phyloP scores from a whole-genome alignment of 208 protist genomes.

The Trypanosoma rangeli region DNA sequence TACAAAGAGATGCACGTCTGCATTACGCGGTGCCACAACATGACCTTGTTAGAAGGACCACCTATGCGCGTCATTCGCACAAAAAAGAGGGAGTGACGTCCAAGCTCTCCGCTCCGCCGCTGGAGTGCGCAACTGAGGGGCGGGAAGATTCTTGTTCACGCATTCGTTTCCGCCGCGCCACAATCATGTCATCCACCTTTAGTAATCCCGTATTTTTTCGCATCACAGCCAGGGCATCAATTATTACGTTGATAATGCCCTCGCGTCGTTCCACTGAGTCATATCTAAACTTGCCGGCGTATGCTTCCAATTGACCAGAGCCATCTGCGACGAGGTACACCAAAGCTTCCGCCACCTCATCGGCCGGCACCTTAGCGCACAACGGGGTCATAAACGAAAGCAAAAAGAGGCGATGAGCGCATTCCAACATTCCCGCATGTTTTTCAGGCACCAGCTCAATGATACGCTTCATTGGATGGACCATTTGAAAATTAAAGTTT shows the following conservation, averaged over 20 bases:
- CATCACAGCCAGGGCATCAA: slow-evolving; percentile 77
- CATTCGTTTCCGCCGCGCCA: slow-evolving; percentile 49
- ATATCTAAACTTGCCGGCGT: slow-evolving; percentile 25
- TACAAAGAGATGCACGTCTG: neutral
- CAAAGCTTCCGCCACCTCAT: slow-evolving; percentile 49
- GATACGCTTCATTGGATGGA: slow-evolving; percentile 53
- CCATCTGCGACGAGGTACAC: slow-evolving; percentile 49
- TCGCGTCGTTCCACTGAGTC: slow-evolving; percentile 37
- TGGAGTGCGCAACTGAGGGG: slow-evolving; percentile 23
- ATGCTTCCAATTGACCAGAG: slow-evolving; percentile 29
- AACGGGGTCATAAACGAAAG: slow-evolving; percentile 78
- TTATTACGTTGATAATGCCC: slow-evolving; percentile 64
- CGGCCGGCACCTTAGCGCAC: slow-evolving; percentile 41
- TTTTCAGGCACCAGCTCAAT: slow-evolving; percentile 35
- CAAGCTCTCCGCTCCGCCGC: slow-evolving; percentile 18
- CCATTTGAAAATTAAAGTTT: slow-evolving; percentile 76
- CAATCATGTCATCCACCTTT: slow-evolving; percentile 68
- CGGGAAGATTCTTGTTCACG: slow-evolving; percentile 28
- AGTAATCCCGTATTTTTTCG: slow-evolving; percentile 62
- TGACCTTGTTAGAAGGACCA: neutral
- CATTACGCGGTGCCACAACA: neutral
- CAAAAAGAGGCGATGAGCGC: slow-evolving; percentile 57
- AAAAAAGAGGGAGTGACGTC: slow-evolving; percentile 22
- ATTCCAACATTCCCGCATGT: slow-evolving; percentile 37
- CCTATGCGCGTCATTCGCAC: slow-evolving; percentile 9